These are phyloP conservation scores for Fusarium caatingaense DNA, from an alignment of 2,329 filamentous ascomycete species.

Conservation along the genomic window DNA sequence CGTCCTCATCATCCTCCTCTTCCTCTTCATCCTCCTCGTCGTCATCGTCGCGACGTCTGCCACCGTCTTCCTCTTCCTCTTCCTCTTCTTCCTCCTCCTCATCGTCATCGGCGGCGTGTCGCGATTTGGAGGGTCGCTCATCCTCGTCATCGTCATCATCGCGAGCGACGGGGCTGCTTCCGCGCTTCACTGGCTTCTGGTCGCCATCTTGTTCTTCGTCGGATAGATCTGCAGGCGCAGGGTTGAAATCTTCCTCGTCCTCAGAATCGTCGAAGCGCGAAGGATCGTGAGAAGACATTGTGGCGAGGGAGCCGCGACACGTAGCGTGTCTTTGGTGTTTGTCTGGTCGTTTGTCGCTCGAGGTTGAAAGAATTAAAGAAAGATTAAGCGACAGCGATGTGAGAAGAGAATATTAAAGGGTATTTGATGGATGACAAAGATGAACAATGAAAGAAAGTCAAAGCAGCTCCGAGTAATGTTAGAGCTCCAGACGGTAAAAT, in stretches of 20 bases:
- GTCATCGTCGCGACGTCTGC: conserved; percentile 52
- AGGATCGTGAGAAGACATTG: conserved; percentile 61
- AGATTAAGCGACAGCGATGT: conserved; percentile 1
- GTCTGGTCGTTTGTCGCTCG: background rate
- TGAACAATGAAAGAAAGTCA: conserved; percentile 22
- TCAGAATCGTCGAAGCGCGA: conserved; percentile 71
- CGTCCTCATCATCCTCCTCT: conserved; percentile 69
- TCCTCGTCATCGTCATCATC: conserved; percentile 56
- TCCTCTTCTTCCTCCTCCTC: conserved; percentile 53
- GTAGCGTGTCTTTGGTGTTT: conserved; percentile 28
- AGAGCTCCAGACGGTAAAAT: conserved; percentile 39
- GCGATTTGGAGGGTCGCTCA: conserved; percentile 41
- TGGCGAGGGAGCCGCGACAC: conserved; percentile 37
- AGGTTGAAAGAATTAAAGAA: conserved; percentile 18
- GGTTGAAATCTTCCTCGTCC: conserved; percentile 92
- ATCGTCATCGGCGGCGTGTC: conserved; percentile 57
- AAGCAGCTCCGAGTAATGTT: conserved; percentile 21
- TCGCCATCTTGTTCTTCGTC: conserved; percentile 65
- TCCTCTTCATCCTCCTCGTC: conserved; percentile 70
- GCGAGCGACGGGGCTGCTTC: conserved; percentile 50
- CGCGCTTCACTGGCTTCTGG: conserved; percentile 56
- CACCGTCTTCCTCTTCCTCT: conserved; percentile 52
- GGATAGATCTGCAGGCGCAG: conserved; percentile 77
- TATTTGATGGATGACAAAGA: conserved; percentile 40
- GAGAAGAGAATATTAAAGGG: conserved; percentile 15